Evolutionary conservation across 2,329 filamentous ascomycete species (phyloP).

Genomic region (Paecilomyces niveus): DNA sequence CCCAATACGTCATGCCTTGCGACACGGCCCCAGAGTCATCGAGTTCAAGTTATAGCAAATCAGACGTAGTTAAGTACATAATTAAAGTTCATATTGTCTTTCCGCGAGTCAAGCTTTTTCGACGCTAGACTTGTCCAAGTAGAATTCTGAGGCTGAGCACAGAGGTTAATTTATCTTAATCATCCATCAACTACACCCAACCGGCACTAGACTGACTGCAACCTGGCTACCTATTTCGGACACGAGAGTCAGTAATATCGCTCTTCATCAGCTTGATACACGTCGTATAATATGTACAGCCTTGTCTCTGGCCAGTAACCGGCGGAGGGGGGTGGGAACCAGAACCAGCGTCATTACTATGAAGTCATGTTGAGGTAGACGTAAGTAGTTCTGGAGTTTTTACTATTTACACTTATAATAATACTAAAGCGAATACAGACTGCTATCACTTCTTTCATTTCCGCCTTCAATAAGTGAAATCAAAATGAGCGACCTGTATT

Average conservation of each 20-base stretch:
- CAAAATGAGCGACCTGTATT: too few species aligned
- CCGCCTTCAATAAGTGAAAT: too few species aligned
- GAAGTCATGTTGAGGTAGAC: too few species aligned
- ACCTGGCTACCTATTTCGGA: not conserved
- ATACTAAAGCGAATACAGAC: too few species aligned
- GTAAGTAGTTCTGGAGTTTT: too few species aligned
- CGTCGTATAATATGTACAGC: not conserved
- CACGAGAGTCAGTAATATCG: not conserved
- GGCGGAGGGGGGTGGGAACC: too few species aligned
- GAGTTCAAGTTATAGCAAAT: not conserved
- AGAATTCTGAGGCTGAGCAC: not conserved
- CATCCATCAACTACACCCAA: not conserved
- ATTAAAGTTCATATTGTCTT: not conserved
- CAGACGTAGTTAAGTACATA: not conserved
- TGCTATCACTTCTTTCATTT: too few species aligned
- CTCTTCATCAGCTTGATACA: not conserved
- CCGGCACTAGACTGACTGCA: not conserved
- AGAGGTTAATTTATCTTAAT: not conserved
- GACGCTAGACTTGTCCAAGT: too few species aligned
- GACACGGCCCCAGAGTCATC: not conserved
- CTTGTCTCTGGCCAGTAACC: not conserved
- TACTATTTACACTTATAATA: too few species aligned
- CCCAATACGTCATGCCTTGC: not conserved
- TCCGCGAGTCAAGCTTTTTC: not conserved
- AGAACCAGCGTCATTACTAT: too few species aligned